phyloP scores from a whole-genome alignment of 768 basidiomycete species.

The Pisolithus sp. region DNA sequence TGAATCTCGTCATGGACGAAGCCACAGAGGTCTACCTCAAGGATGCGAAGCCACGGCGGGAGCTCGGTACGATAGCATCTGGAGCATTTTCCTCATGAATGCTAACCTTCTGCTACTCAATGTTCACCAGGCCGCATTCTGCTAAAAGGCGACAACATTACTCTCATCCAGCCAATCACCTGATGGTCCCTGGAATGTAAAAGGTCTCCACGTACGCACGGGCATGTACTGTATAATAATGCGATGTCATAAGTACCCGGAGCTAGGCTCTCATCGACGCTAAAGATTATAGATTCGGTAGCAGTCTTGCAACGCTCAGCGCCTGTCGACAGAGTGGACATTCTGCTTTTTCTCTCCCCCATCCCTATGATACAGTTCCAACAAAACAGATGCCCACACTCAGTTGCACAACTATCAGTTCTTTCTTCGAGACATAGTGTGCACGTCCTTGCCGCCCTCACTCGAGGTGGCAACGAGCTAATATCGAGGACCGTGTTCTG shows the following conservation, averaged over 20 bases:
- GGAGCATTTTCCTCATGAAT: slow-evolving; percentile 4
- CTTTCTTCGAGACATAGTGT: slow-evolving; percentile 83
- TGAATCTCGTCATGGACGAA: slow-evolving; percentile 96
- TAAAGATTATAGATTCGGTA: slow-evolving; percentile 85
- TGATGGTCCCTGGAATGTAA: slow-evolving; percentile 14
- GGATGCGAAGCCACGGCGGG: slow-evolving; percentile 76
- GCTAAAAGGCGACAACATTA: slow-evolving; percentile 97
- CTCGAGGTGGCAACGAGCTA: slow-evolving; percentile 41
- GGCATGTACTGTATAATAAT: slow-evolving; percentile 18
- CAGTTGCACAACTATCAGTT: slow-evolving; percentile 74
- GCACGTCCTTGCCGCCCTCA: slow-evolving; percentile 61
- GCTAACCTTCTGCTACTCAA: background rate
- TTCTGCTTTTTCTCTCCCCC: slow-evolving; percentile 87
- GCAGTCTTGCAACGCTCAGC: slow-evolving; percentile 56
- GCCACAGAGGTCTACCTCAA: slow-evolving; percentile 89
- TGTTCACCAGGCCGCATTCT: slow-evolving; percentile 73
- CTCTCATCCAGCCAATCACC: slow-evolving; percentile 78
- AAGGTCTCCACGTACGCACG: slow-evolving; percentile 6
- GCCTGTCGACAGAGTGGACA: slow-evolving; percentile 84
- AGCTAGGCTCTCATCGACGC: slow-evolving; percentile 9
- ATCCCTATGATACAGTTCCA: slow-evolving; percentile 86
- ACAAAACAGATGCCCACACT: slow-evolving; percentile 87
- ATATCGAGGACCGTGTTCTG: slow-evolving; percentile 62
- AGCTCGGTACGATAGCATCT: slow-evolving; percentile 57
- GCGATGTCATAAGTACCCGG: slow-evolving; percentile 3